phyloP scores from a whole-genome alignment of 139 green algal species.

The Tetratostichococcus sp. region DNA sequence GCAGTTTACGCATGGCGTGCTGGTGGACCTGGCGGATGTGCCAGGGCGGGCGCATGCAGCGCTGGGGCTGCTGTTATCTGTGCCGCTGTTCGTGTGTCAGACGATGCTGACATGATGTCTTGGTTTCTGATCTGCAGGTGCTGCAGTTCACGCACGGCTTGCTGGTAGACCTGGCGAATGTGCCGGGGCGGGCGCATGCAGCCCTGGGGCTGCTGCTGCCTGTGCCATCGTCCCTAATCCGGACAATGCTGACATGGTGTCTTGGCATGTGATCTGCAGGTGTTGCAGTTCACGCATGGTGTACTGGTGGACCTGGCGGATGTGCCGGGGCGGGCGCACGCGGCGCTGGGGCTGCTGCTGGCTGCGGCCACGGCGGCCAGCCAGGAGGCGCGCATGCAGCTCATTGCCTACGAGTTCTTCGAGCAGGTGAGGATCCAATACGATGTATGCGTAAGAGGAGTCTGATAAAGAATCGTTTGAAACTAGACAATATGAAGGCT shows the following conservation, averaged over 20 bases:
- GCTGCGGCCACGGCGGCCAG: conserved; percentile 54
- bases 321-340: conserved; percentile 29
- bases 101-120: background rate
- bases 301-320: conserved; percentile 35
- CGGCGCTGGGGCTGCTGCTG: conserved; percentile 79
- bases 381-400: conserved; percentile 71
- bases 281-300: conserved; percentile 40
- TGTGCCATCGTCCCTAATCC: too few relatives aligned
- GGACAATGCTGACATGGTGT: too few relatives aligned
- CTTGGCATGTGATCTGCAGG: too few relatives aligned
- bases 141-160: background rate
- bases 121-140: background rate
- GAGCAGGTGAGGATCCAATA: too few relatives aligned
- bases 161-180: conserved; percentile 32
- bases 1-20: background rate
- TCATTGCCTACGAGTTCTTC: conserved; percentile 90
- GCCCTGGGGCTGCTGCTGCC: conserved; percentile 81
- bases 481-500: too few relatives aligned
- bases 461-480: too few relatives aligned
- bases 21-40: background rate
- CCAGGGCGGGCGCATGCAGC: conserved; percentile 46
- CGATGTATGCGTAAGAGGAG: too few relatives aligned
- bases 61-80: conserved; percentile 77
- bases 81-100: conserved; percentile 21
- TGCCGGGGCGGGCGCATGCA: conserved; percentile 32